phyloP scores from a whole-genome alignment of 2,329 filamentous ascomycete genomes.

The Neurospora crassa region DNA sequence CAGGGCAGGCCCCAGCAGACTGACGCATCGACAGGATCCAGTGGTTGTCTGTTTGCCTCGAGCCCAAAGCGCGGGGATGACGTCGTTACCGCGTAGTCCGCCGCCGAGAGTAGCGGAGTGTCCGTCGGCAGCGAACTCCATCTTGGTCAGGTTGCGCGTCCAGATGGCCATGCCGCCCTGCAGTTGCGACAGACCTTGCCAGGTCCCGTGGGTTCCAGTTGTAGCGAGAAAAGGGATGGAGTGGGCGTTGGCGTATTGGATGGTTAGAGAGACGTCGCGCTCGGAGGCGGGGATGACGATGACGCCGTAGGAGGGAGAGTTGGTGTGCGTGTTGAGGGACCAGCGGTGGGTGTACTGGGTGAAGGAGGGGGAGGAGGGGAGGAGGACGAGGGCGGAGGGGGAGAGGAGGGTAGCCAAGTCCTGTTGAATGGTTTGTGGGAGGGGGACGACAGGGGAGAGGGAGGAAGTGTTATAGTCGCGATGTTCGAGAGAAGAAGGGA shows the following conservation, averaged over 20 bases:
- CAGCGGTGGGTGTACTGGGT: neutral
- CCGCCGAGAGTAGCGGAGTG: slow-evolving; percentile 1
- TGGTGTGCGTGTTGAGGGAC: neutral
- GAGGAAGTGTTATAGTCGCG: neutral
- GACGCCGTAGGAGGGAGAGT: slow-evolving; percentile 1
- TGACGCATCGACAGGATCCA: slow-evolving; percentile 4
- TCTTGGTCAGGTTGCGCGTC: slow-evolving; percentile 4
- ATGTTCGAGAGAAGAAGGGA: neutral
- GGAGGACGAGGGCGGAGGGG: neutral
- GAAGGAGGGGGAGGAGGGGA: slow-evolving; percentile 2
- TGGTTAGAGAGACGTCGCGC: slow-evolving; percentile 1
- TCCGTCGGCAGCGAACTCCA: slow-evolving; percentile 1
- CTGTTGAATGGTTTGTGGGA: neutral
- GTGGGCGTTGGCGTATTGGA: slow-evolving; percentile 9
- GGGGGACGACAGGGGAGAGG: neutral
- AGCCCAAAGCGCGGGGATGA: neutral
- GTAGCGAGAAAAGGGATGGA: slow-evolving; percentile 9
- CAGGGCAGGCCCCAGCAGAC: neutral
- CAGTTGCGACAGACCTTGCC: neutral
- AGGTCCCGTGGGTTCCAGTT: slow-evolving; percentile 6
- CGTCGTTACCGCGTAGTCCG: neutral
- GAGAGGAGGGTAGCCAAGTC: slow-evolving; percentile 1
- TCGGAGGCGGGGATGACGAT: slow-evolving; percentile 6
- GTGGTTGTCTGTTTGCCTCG: slow-evolving; percentile 3
- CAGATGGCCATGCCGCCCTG: slow-evolving; percentile 8